Conservation (phyloP, 163 green algal genomes). For the Coccomyxa subellipsoidea region DNA sequence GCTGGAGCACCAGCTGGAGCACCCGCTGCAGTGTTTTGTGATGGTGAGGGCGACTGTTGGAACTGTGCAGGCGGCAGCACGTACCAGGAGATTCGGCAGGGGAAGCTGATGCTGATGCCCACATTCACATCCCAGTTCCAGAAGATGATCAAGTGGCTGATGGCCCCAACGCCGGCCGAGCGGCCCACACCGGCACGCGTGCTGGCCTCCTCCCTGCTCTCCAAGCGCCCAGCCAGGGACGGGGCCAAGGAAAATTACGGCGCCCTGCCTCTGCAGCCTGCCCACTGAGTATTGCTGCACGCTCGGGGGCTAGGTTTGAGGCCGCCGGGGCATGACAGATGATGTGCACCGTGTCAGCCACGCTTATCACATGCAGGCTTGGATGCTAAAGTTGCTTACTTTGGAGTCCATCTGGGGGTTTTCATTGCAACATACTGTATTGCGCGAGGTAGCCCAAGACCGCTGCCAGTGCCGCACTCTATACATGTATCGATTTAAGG, state of each 20-base stretch:
- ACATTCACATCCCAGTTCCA: conserved; percentile 27
- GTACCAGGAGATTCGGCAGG: conserved; percentile 49
- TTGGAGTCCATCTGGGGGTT: no score
- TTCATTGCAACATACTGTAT: no score
- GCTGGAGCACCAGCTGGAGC: no score
- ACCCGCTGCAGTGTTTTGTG: no score
- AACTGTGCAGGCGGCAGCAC: conserved; percentile 27
- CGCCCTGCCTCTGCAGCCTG: conserved; percentile 2
- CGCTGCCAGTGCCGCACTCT: no score
- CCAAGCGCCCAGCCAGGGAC: background rate
- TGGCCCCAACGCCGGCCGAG: conserved; percentile 35
- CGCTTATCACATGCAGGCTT: no score
- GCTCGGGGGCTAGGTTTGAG: no score
- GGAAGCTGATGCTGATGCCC: conserved; percentile 54
- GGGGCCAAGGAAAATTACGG: background rate
- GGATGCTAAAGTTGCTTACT: no score
- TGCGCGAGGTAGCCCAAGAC: no score
- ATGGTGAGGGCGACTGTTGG: background rate
- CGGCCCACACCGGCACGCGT: conserved; percentile 20
- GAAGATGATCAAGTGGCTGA: conserved; percentile 45
- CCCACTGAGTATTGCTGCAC: background rate
- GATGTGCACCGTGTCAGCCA: no score
- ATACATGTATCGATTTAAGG: no score
- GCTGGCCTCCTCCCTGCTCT: background rate
- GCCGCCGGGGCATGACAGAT: no score